These are phyloP conservation scores for Heliosperma pusillum DNA, from an alignment of 148 eudicot species.

Conservation along the genomic window DNA sequence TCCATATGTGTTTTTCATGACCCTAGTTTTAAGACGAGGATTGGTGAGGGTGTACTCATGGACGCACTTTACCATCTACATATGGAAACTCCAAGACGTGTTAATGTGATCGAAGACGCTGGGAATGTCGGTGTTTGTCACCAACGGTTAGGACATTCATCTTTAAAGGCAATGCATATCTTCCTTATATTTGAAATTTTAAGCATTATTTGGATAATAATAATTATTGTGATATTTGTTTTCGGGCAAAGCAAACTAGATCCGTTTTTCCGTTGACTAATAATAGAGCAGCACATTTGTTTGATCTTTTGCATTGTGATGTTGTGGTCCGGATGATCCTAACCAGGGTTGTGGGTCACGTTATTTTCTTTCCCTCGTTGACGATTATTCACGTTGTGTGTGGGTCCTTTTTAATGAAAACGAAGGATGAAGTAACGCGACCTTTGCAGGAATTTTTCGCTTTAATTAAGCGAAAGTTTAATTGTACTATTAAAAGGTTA, in stretches of 20 bases:
- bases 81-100: neutral
- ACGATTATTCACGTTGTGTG: neutral
- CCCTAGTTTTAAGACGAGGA: neutral
- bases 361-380: neutral
- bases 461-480: neutral
- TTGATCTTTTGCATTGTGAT: neutral
- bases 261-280: neutral
- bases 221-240: neutral
- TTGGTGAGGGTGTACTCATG: too few relatives aligned
- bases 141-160: neutral
- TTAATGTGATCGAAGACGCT: neutral
- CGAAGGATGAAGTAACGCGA: neutral
- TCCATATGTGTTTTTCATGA: neutral
- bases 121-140: neutral
- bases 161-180: neutral
- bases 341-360: neutral
- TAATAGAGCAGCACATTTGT: neutral
- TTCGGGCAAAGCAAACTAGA: conserved; percentile 1
- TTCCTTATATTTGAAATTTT: too few relatives aligned
- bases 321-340: neutral
- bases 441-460: neutral
- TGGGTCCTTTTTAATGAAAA: conserved; percentile 1
- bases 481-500: neutral
- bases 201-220: too few relatives aligned
- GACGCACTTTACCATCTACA: neutral